Percentiles rank a stretch among this genome's conserved stretches.
These are phyloP conservation scores for Penicillium sp. DNA, from an alignment of 2,329 filamentous ascomycete species.

Conservation along the genomic window DNA sequence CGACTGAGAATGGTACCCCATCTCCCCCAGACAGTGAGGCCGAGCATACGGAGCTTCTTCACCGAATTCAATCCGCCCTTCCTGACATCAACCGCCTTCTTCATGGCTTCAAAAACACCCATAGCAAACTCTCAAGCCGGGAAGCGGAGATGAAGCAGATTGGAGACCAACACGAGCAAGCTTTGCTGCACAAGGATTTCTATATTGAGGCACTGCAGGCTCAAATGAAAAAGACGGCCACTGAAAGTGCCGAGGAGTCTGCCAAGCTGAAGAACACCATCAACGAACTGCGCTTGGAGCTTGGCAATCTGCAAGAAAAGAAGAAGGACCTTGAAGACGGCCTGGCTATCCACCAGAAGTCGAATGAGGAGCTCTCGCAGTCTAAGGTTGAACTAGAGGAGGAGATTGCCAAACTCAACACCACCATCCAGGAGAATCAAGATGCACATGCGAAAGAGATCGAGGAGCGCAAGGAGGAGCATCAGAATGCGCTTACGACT, in stretches of 20 bases:
- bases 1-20: slow-evolving; percentile 31
- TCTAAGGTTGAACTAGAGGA: slow-evolving; percentile 47
- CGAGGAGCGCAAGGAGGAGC: slow-evolving; percentile 33
- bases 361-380: slow-evolving; percentile 46
- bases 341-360: slow-evolving; percentile 45
- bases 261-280: slow-evolving; percentile 43
- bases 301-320: slow-evolving; percentile 53
- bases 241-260: slow-evolving; percentile 52
- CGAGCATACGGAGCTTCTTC: slow-evolving; percentile 42
- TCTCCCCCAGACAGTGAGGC: slow-evolving; percentile 32
- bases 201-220: slow-evolving; percentile 54
- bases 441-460: slow-evolving; percentile 46
- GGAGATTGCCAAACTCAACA: slow-evolving; percentile 39
- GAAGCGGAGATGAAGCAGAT: slow-evolving; percentile 53
- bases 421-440: slow-evolving; percentile 40
- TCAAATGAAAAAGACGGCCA: slow-evolving; percentile 51
- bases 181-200: slow-evolving; percentile 53
- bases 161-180: slow-evolving; percentile 52
- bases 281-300: slow-evolving; percentile 52
- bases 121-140: slow-evolving; percentile 50
- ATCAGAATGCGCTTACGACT: slow-evolving; percentile 33
- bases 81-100: slow-evolving; percentile 48
- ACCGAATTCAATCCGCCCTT: slow-evolving; percentile 48
- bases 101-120: slow-evolving; percentile 51
- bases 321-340: slow-evolving; percentile 52